Conservation (phyloP, 345 rosid genomes). For the Triadica sebifera region DNA sequence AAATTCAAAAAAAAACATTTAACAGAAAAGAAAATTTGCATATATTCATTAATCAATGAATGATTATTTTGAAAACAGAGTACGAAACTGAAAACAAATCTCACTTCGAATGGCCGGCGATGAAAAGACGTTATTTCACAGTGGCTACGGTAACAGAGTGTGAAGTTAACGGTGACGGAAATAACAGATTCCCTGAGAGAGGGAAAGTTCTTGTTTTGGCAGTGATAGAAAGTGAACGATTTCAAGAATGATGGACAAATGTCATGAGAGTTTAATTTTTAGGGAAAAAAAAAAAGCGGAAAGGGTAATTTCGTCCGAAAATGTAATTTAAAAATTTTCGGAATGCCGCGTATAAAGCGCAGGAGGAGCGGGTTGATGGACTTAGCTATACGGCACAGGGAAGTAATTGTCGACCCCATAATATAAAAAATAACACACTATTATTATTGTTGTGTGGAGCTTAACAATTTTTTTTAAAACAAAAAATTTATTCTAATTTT, state of each 20-base stretch:
- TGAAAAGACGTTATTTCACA: neutral
- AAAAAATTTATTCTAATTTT: too few species aligned
- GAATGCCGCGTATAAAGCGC: slow-evolving; percentile 39
- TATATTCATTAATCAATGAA: neutral
- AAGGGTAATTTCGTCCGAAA: slow-evolving; percentile 37
- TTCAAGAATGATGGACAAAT: neutral
- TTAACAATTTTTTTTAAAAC: too few species aligned
- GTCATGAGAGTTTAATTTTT: neutral
- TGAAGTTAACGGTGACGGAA: slow-evolving; percentile 15
- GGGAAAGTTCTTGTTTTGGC: neutral
- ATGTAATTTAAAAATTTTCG: slow-evolving; percentile 17
- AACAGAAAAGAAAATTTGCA: neutral
- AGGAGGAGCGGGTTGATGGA: slow-evolving; percentile 6
- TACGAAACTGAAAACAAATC: too few species aligned
- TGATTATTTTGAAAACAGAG: neutral
- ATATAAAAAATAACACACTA: too few species aligned
- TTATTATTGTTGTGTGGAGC: too few species aligned
- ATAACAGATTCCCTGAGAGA: neutral
- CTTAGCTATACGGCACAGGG: neutral
- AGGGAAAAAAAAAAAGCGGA: neutral
- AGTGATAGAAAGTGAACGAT: neutral
- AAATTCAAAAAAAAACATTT: slow-evolving; percentile 20
- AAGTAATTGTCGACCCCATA: slow-evolving; percentile 1
- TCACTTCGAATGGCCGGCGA: slow-evolving; percentile 26
- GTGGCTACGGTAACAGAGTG: neutral